Conservation (phyloP, 257 asterid genomes). For the Fraxinus anomala region DNA sequence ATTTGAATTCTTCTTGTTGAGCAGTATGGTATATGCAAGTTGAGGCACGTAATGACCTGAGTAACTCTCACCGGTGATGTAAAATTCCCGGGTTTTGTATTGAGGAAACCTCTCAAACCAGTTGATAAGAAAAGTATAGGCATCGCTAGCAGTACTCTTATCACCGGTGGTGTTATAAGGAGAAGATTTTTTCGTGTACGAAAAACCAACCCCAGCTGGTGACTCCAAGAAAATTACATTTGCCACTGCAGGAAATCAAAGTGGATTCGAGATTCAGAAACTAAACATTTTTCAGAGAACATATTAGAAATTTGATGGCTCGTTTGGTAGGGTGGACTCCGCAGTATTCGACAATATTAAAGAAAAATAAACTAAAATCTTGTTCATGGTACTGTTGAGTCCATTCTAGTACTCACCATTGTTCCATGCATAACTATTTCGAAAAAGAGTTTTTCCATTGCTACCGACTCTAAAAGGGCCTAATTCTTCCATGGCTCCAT, state of each 20-base stretch:
- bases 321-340: neutral
- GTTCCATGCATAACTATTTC: conserved; percentile 45
- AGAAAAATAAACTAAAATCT: neutral
- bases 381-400: neutral
- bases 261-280: neutral
- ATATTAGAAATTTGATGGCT: neutral
- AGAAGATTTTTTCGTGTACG: conserved; percentile 45
- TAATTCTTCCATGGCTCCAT: conserved; percentile 48
- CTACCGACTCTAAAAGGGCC: conserved; percentile 51
- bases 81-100: conserved; percentile 41
- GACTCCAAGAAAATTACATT: conserved; percentile 54
- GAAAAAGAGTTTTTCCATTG: conserved; percentile 43
- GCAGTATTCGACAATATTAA: neutral
- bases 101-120: conserved; percentile 55
- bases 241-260: conserved; percentile 32
- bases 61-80: conserved; percentile 50
- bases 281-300: neutral
- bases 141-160: conserved; percentile 38
- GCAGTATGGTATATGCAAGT: conserved; percentile 36
- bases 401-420: conserved; percentile 26
- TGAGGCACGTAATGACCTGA: conserved; percentile 52
- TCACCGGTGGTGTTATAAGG: conserved; percentile 36
- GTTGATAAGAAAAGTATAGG: conserved; percentile 41
- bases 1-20: conserved; percentile 25
- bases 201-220: conserved; percentile 58